Evolutionary conservation across 192 early-diverging fungal genomes (phyloP), one percentile per base, ranked within the genome.

Genomic region (Pecoramyces ruminantium): DNA sequence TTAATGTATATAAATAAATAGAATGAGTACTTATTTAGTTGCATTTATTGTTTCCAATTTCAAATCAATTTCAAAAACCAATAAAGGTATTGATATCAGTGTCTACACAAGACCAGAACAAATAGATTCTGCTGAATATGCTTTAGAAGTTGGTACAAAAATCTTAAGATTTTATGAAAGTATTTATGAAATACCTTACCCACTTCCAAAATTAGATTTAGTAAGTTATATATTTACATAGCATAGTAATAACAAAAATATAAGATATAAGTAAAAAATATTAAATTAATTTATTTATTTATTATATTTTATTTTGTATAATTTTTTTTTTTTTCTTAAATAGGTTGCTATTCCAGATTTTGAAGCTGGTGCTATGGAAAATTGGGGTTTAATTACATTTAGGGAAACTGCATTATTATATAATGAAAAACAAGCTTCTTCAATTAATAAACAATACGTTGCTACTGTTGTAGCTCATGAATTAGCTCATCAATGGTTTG

Each of bases 361-460:
- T 87, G 92, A 92, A 79, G 93, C 93, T 28, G 94, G 94, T 67
- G 51, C 51, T 67, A 67, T 67, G 51, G 51, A 67, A 67, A 98
- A 98, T 88, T 98, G 97, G 97, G 97, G 97, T 81, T 86, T 97
- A 38, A 91, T 98, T 39, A 98, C 97, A 13, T 97, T 95, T 83
- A 91, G 96, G 77, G 92, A 93, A 39, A 90, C 94, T 28, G 91
- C 91, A 14, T 86, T 98, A 39, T 86, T 98, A 28, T 93, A 93
- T 83, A 94, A 96, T 86, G 92, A 92, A 81, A 91, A 92, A 82
- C 87, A 85, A 15, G 92, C 95, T 29, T 90, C 90, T 81, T 91
- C 92, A 21, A 87, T 85, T 34, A 90, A 89, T 83, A 97, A 96
- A 88, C 90, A 95, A 85, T 87, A 88, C 30, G 92, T 96, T 80